Percentiles rank a stretch among this genome's conserved stretches.
phyloP scores from a whole-genome alignment of 139 green algal genomes.

The Mychonastes homosphaera region DNA sequence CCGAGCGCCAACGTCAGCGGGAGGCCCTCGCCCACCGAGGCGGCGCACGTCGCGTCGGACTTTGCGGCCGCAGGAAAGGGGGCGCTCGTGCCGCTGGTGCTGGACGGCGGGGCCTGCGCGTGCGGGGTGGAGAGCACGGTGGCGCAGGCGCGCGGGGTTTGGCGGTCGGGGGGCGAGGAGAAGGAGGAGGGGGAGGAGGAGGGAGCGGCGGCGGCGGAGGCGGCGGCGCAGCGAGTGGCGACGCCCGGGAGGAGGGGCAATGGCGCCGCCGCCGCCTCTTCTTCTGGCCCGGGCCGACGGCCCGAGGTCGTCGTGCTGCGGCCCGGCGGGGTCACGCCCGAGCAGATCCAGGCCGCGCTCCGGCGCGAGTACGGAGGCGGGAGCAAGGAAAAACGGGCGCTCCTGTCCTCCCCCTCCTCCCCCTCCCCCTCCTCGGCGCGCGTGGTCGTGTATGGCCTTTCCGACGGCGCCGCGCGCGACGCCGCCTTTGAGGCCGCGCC shows the following conservation, averaged over 20 bases:
- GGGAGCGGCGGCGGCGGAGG: too few species aligned
- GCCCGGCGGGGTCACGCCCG: slow-evolving; percentile 35
- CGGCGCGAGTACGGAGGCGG: too few species aligned
- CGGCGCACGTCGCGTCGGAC: slow-evolving; percentile 36
- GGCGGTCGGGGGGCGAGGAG: too few species aligned
- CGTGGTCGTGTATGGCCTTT: not conserved
- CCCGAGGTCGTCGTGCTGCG: slow-evolving; percentile 40
- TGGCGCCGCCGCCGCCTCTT: slow-evolving; percentile 30
- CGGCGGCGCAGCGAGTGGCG: too few species aligned
- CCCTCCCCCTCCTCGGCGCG: not conserved
- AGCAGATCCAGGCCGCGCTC: slow-evolving; percentile 24
- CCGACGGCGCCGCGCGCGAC: slow-evolving; percentile 13
- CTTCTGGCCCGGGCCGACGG: too few species aligned
- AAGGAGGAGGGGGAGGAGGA: too few species aligned
- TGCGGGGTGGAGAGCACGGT: slow-evolving; percentile 47
- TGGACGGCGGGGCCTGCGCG: slow-evolving; percentile 34
- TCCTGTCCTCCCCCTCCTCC: not conserved
- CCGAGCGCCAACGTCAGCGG: slow-evolving; percentile 47
- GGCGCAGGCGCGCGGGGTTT: slow-evolving; percentile 14
- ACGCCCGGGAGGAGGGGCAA: slow-evolving; percentile 27
- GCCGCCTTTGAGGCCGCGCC: slow-evolving; percentile 28
- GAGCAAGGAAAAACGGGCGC: not conserved
- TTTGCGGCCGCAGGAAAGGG: too few species aligned
- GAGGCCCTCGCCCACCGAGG: slow-evolving; percentile 35
- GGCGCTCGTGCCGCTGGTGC: slow-evolving; percentile 21